These are phyloP conservation scores for Trichosporon ovoides DNA, from an alignment of 1,284 basidiomycete genomes.

Conservation along the genomic window DNA sequence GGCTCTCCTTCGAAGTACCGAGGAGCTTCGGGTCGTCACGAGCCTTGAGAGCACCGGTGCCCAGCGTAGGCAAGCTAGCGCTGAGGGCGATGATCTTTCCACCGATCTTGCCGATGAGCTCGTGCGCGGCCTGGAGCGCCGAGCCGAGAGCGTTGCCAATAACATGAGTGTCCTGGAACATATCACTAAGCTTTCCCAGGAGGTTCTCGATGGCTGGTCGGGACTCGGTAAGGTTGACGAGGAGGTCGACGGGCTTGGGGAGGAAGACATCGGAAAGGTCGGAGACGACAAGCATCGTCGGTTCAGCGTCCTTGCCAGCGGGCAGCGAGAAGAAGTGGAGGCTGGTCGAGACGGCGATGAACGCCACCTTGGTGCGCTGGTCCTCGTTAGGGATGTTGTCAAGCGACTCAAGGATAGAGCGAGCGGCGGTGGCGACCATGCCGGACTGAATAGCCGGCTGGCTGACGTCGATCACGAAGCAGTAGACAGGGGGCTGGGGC, in stretches of 20 bases:
- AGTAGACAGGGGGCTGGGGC: slow-evolving; percentile 93
- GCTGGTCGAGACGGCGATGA: slow-evolving; percentile 87
- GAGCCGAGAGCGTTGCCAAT: slow-evolving; percentile 95
- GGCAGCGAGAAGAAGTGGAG: slow-evolving; percentile 93
- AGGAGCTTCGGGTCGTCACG: slow-evolving; percentile 94
- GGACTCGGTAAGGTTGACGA: slow-evolving; percentile 87
- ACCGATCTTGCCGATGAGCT: slow-evolving; percentile 87
- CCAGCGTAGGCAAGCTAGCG: slow-evolving; percentile 78
- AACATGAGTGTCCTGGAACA: slow-evolving; percentile 91
- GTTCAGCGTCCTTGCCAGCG: slow-evolving; percentile 69
- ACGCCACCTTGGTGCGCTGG: slow-evolving; percentile 81
- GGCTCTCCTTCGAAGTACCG: slow-evolving; percentile 90
- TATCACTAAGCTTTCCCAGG: slow-evolving; percentile 77
- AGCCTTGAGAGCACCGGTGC: slow-evolving; percentile 88
- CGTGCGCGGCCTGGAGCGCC: slow-evolving; percentile 90
- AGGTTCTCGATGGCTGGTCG: slow-evolving; percentile 75
- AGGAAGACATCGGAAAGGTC: slow-evolving; percentile 97
- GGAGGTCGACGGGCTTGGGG: slow-evolving; percentile 90
- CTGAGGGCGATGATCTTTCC: slow-evolving; percentile 93
- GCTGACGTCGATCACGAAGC: slow-evolving; percentile 96
- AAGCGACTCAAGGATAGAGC: slow-evolving; percentile 89
- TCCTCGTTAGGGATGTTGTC: slow-evolving; percentile 95
- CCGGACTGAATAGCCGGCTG: slow-evolving; percentile 86
- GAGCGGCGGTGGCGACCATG: slow-evolving; percentile 96
- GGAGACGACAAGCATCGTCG: slow-evolving; percentile 93